phyloP scores from a whole-genome alignment of 176 grass and related monocot genomes.

The Ampelocalamus luodianensis region DNA sequence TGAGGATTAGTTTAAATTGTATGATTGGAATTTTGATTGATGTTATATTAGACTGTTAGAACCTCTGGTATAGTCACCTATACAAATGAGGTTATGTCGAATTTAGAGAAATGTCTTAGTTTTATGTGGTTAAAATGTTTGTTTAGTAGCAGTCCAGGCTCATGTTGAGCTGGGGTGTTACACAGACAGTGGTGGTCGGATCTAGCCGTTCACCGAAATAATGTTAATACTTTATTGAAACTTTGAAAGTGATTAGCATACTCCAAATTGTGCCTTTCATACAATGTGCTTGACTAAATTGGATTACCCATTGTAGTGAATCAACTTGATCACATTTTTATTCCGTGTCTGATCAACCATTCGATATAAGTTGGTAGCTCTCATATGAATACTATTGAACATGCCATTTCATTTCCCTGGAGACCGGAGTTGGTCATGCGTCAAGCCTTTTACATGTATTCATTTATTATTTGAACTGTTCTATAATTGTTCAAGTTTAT shows the following conservation, averaged over 20 bases:
- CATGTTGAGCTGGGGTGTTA: too few relatives aligned
- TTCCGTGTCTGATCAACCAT: constrained; percentile 1
- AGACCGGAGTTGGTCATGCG: too few relatives aligned
- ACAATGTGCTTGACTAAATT: constrained; percentile 8
- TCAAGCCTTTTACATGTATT: neutral
- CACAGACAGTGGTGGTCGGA: too few relatives aligned
- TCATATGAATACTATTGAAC: neutral
- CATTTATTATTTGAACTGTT: constrained; percentile 13
- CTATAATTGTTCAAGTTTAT: constrained; percentile 13
- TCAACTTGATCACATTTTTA: constrained; percentile 11
- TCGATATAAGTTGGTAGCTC: neutral
- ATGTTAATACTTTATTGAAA: constrained; percentile 19
- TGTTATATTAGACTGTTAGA: too few relatives aligned
- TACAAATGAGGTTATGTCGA: too few relatives aligned
- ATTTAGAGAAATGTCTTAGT: too few relatives aligned
- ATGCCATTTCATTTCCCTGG: neutral
- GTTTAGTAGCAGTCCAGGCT: too few relatives aligned
- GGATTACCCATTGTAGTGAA: neutral
- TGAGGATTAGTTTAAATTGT: too few relatives aligned
- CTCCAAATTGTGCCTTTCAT: neutral
- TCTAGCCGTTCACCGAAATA: too few relatives aligned
- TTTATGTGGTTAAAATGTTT: too few relatives aligned
- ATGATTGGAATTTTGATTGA: too few relatives aligned
- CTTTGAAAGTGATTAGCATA: neutral
- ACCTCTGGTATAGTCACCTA: too few relatives aligned